Evolutionary conservation across 116 monocot genomes (phyloP), one percentile per base, ranked within the genome.

Genomic region (Cymodocea nodosa): DNA sequence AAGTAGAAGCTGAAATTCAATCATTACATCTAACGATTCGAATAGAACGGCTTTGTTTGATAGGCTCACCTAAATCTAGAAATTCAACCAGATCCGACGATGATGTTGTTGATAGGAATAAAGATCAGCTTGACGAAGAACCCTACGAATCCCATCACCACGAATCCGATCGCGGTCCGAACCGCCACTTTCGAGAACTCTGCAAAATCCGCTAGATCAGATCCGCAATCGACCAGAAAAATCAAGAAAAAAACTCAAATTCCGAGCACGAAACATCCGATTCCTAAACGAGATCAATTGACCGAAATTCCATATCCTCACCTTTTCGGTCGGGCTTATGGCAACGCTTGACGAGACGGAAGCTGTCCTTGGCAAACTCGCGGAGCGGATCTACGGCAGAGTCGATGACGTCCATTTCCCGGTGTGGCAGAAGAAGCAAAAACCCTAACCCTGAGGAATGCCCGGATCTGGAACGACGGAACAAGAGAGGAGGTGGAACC

Each of bases 61-160:
- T 62, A 9, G n/a, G 15, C 64, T 65, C 50, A 65, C 64, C 64
- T 65, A 51, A 65, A 65, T 16, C 10, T 13, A 54, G 3, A 17
- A 15, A 60, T 12, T 61, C 60, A 76, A 58, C 62, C 60, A 51
- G 75, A 67, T 50, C 76, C 76, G 52, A 76, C 76, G 76, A 76
- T 76, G 64, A 76, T 76, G 65, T 76, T 76, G 76, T 76, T 76
- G 64, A 76, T 76, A 15, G 76, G 76, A 59, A 76, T 76, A 58
- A 76, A 76, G 57, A 76, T 66, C 15, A 76, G 70, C 76, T 70
- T 76, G 51, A 76, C 76, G 70, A 76, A 76, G 70, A 76, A 76
- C 13, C 76, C 70, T 10, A 76, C 76, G 65, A 76, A 76, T 11
- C 76, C 76, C 65, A 76, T 70, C 59, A 70, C 70, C 23, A 76